Evolutionary conservation across 2,329 filamentous ascomycete genomes (phyloP).

Genomic region (Didymella glomerata): DNA sequence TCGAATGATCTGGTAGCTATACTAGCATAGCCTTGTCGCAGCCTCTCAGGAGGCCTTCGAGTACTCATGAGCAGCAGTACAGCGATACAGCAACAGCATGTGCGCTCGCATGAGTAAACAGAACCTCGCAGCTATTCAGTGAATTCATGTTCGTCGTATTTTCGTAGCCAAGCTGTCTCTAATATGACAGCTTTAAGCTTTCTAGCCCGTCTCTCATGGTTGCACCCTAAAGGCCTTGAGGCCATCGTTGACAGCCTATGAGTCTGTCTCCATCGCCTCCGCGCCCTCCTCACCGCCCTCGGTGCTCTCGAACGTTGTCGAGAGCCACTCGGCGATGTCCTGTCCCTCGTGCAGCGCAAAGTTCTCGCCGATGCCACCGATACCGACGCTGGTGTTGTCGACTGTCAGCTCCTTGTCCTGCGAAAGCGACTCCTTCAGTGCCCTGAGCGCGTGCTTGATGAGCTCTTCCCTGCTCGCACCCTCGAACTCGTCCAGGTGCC

Average conservation of each 20-base stretch:
- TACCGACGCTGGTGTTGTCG: slow-evolving; percentile 92
- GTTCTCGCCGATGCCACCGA: slow-evolving; percentile 79
- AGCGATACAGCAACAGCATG: neutral
- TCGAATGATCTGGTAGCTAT: neutral
- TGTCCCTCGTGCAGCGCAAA: slow-evolving; percentile 93
- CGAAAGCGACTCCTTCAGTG: slow-evolving; percentile 92
- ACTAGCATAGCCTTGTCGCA: neutral
- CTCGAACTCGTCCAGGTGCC: slow-evolving; percentile 85
- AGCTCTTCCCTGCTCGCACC: slow-evolving; percentile 81
- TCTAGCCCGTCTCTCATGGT: neutral
- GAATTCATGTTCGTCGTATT: slow-evolving; percentile 33
- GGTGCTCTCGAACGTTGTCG: slow-evolving; percentile 66
- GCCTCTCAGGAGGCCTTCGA: neutral
- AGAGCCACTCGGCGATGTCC: slow-evolving; percentile 85
- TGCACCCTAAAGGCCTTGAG: slow-evolving; percentile 4
- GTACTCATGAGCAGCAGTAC: neutral
- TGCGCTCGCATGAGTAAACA: neutral
- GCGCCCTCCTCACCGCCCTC: slow-evolving; percentile 49
- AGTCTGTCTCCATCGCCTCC: slow-evolving; percentile 66
- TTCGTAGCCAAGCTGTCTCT: slow-evolving; percentile 29
- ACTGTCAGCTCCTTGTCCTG: slow-evolving; percentile 98
- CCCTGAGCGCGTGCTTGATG: slow-evolving; percentile 86
- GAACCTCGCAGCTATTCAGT: neutral
- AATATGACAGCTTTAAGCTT: neutral
- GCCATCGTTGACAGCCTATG: slow-evolving; percentile 26